Percentiles rank a stretch among this genome's conserved stretches.
phyloP scores from a whole-genome alignment of 441 rosid genomes.

The Euphorbia celastroides region DNA sequence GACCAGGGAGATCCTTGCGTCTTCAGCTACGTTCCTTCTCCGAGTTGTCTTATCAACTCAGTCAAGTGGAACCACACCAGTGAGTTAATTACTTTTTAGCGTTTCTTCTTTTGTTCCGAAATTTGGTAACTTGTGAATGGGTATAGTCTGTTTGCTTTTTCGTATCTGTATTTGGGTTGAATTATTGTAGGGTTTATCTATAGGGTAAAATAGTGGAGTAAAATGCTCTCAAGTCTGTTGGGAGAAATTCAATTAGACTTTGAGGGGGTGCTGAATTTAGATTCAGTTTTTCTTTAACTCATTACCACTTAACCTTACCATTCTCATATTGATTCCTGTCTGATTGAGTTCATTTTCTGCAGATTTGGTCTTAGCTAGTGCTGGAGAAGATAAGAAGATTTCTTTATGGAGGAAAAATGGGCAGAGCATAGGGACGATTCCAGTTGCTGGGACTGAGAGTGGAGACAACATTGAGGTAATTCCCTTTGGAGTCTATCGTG shows the following conservation, averaged over 20 bases:
- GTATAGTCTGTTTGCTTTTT: not conserved
- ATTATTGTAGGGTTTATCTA: not conserved
- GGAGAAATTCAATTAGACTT: not conserved
- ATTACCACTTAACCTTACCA: not conserved
- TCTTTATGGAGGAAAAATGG: constrained; percentile 83
- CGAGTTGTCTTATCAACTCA: constrained; percentile 64
- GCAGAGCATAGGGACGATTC: constrained; percentile 70
- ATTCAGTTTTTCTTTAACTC: not conserved
- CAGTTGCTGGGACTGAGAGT: constrained; percentile 60
- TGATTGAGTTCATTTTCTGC: constrained; percentile 9
- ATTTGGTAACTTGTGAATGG: not conserved
- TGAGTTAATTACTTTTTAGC: constrained; percentile 26
- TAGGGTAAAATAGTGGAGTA: not conserved
- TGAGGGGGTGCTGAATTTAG: not conserved
- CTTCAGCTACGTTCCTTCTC: constrained; percentile 68
- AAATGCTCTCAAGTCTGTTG: not conserved
- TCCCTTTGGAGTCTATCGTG: not conserved
- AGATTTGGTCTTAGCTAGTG: constrained; percentile 94
- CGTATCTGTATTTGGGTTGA: constrained; percentile 8
- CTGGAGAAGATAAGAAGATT: constrained; percentile 93
- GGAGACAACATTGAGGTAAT: constrained; percentile 77
- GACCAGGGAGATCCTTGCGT: constrained; percentile 76
- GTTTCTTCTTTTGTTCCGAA: not conserved
- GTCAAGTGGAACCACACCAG: constrained; percentile 95
- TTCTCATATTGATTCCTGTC: not conserved